Base-by-base conservation (phyloP, 192 early-diverging fungal genomes). In the Haplosporangium gracile region DNA sequence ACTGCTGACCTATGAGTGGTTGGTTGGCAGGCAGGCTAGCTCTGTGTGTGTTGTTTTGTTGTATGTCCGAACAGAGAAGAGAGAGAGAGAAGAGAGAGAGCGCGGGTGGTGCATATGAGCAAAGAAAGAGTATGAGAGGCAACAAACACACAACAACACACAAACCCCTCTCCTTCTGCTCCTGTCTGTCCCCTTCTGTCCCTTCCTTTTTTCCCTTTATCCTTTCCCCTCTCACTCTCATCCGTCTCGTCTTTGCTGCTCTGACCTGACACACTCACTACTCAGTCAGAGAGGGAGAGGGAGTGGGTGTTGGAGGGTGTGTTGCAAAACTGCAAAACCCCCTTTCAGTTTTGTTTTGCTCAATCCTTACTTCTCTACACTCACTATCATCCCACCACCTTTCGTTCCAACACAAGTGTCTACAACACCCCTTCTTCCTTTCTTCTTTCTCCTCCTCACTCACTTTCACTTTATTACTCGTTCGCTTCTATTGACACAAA, bases 151-250 rank as follows among this genome's bases (percentile, higher is more conserved):
- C 29, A 60, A 29, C 60, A 32, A 26, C 29, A 13, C 60, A 72
- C 8, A 72, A 40, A 72, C 42, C 43, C 42, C 70, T 60, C 39
- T 60, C 53, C 15, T 69, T 60, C 68, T 51, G 49, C 20, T 4
- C 68, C 60, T 68, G 60, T 24, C 75, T 76, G 60, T 77, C 75
- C 10, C 75, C 65, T 60, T 45, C 51, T 72, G 18, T 72, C 38
- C 42, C 76, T 51, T 68, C 16, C 16, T 49, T 36, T 74, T 15
- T 74, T 55, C 4, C 43, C 36, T 42, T 57, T 70, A 1, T 9
- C 42, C 60, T 79, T 43, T 53, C n/a, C 10, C 9, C 57, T 63
- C 38, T 63, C 38, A 26, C 6, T 51, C 49, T 51, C 47, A 16
- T 43, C 18, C 36, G 16, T 32, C 39, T 20, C 49, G 16, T 20